A percentile compares a stretch with the other conserved stretches of the same genome.
phyloP scores from a whole-genome alignment of 352 stramenopile genomes.

The Thalassiosira exigua region DNA sequence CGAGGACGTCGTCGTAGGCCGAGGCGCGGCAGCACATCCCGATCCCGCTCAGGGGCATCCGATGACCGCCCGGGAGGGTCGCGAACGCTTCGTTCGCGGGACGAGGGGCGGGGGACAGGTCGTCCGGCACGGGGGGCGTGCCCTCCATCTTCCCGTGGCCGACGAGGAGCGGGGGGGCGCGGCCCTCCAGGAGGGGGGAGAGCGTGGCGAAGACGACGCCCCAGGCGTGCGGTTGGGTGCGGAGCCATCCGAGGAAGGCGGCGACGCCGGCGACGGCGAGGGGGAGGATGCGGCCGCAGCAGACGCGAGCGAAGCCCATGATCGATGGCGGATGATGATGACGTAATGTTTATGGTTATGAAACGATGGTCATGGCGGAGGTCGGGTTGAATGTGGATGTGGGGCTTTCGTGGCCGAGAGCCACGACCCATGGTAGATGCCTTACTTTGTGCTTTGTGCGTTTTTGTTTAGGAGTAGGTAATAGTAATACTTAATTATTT shows the following conservation, averaged over 20 bases:
- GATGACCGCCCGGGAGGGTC: conserved; percentile 51
- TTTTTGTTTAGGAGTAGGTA: not conserved
- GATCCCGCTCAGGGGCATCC: conserved; percentile 67
- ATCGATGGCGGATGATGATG: no score
- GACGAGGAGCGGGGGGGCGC: conserved; percentile 57
- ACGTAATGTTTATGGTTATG: not conserved
- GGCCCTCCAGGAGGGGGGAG: conserved; percentile 42
- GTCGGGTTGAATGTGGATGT: not conserved
- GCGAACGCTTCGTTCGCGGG: conserved; percentile 69
- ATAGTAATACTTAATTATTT: no score
- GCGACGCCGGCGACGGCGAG: no score
- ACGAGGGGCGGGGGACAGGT: conserved; percentile 62
- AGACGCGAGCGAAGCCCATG: no score
- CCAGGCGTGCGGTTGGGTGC: no score
- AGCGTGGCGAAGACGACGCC: conserved; percentile 64
- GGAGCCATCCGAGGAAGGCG: no score
- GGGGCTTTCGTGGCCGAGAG: not conserved
- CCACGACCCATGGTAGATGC: not conserved
- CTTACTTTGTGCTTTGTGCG: not conserved
- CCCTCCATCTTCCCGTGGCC: conserved; percentile 75
- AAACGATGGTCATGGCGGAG: not conserved
- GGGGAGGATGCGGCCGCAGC: not conserved
- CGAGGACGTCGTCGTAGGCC: conserved; percentile 70
- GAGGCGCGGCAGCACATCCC: conserved; percentile 77
- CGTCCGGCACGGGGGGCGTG: conserved; percentile 63